phyloP scores from a whole-genome alignment of 1,284 basidiomycete species.

The Wallemia hederae region DNA sequence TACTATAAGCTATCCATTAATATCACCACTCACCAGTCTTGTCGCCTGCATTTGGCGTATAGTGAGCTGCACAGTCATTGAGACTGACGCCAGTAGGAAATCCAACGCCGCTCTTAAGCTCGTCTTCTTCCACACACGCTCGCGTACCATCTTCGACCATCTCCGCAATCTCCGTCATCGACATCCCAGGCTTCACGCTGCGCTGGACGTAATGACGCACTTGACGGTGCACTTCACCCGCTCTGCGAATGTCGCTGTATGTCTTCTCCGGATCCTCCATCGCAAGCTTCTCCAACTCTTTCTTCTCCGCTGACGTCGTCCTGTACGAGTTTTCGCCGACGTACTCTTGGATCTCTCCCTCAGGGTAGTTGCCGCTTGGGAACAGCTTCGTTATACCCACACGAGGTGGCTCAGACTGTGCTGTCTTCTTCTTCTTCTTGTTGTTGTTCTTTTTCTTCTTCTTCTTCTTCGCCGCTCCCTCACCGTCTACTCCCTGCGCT shows the following conservation, averaged over 20 bases:
- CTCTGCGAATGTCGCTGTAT: conserved; percentile 68
- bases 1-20: not conserved
- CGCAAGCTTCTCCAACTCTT: conserved; percentile 44
- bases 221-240: conserved; percentile 83
- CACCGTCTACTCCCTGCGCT: not conserved
- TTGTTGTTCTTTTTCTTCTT: conserved; percentile 19
- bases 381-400: conserved; percentile 72
- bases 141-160: conserved; percentile 74
- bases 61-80: conserved; percentile 91
- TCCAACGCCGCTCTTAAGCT: conserved; percentile 57
- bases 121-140: conserved; percentile 68
- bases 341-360: conserved; percentile 76
- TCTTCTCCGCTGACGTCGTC: conserved; percentile 67
- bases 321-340: conserved; percentile 49
- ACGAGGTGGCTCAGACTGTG: conserved; percentile 80
- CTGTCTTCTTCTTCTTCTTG: conserved; percentile 8
- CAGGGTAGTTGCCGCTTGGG: conserved; percentile 55
- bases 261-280: conserved; percentile 50
- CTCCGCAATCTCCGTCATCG: conserved; percentile 78
- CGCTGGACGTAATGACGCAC: conserved; percentile 54
- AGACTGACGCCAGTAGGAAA: conserved; percentile 90
- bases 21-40: conserved; percentile 30
- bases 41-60: conserved; percentile 84
- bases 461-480: conserved; percentile 35
- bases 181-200: conserved; percentile 72